Evolutionary conservation across 2,329 filamentous ascomycete species (phyloP).

Genomic region (Diaporthe vexans): DNA sequence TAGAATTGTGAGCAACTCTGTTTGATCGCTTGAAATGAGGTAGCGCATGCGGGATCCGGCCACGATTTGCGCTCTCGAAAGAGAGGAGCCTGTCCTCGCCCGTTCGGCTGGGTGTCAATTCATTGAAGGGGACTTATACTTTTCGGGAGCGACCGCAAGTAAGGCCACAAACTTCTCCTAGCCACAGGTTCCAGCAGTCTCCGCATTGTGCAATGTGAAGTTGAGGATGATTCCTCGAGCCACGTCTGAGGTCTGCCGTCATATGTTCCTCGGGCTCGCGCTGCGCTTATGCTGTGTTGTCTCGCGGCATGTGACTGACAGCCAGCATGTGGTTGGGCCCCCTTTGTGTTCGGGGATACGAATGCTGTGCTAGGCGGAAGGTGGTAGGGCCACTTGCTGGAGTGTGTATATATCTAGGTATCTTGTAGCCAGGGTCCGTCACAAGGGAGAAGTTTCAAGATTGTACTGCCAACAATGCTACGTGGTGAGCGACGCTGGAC

Average conservation of each 20-base stretch:
- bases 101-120: neutral
- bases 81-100: neutral
- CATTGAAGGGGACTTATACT: neutral
- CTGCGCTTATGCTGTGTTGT: constrained; percentile 1
- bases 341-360: neutral
- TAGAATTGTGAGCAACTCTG: neutral
- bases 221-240: constrained; percentile 20
- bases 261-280: constrained; percentile 8
- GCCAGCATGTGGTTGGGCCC: neutral
- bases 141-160: too few relatives aligned
- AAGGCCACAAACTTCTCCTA: neutral
- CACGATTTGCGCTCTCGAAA: neutral
- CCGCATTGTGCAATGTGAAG: constrained; percentile 4
- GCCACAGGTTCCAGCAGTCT: neutral
- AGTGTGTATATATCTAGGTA: too few relatives aligned
- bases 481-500: neutral
- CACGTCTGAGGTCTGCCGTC: constrained; percentile 22
- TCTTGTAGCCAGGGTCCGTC: neutral
- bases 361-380: neutral
- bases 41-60: neutral
- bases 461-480: neutral
- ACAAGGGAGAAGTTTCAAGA: neutral
- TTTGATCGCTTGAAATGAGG: neutral
- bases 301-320: constrained; percentile 8
- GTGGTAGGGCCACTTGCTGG: neutral